Conservation (phyloP, 2,329 filamentous ascomycete species). For the Xylariaceae sp. region DNA sequence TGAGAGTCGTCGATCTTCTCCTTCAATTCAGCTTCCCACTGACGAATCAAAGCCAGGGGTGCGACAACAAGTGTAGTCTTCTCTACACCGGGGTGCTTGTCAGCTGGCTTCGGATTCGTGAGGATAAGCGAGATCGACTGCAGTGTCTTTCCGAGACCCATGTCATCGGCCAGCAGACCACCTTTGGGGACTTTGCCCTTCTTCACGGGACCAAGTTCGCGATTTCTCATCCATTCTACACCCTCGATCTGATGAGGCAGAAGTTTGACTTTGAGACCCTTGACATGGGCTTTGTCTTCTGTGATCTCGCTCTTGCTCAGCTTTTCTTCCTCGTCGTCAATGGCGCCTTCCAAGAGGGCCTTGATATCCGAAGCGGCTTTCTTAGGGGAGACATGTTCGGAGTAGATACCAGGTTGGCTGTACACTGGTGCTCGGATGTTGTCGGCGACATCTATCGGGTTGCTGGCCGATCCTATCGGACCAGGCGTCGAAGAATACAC, state of each 20-base stretch:
- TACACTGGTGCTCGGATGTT: slow-evolving; percentile 30
- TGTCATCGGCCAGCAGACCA: slow-evolving; percentile 92
- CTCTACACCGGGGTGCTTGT: slow-evolving; percentile 55
- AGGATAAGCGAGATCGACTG: slow-evolving; percentile 88
- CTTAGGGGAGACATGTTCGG: slow-evolving; percentile 62
- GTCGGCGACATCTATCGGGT: slow-evolving; percentile 30
- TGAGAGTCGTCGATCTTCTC: slow-evolving; percentile 69
- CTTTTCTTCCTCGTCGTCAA: slow-evolving; percentile 63
- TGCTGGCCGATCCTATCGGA: slow-evolving; percentile 25
- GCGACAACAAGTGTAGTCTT: slow-evolving; percentile 88
- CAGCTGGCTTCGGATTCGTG: slow-evolving; percentile 67
- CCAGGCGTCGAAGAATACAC: slow-evolving; percentile 44
- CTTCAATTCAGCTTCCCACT: slow-evolving; percentile 93
- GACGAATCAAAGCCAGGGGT: slow-evolving; percentile 86
- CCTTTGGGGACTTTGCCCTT: slow-evolving; percentile 79
- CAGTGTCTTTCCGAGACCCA: slow-evolving; percentile 95
- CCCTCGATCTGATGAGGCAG: slow-evolving; percentile 93
- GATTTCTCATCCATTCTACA: slow-evolving; percentile 89
- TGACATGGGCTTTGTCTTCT: slow-evolving; percentile 55
- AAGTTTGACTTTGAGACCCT: slow-evolving; percentile 80
- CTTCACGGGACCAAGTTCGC: slow-evolving; percentile 82
- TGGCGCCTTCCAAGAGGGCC: slow-evolving; percentile 72
- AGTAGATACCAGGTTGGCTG: slow-evolving; percentile 39
- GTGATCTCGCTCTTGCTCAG: slow-evolving; percentile 43
- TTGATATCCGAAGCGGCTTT: slow-evolving; percentile 75